phyloP scores from a whole-genome alignment of 306 rosid genomes.

The Vigna angularis region DNA sequence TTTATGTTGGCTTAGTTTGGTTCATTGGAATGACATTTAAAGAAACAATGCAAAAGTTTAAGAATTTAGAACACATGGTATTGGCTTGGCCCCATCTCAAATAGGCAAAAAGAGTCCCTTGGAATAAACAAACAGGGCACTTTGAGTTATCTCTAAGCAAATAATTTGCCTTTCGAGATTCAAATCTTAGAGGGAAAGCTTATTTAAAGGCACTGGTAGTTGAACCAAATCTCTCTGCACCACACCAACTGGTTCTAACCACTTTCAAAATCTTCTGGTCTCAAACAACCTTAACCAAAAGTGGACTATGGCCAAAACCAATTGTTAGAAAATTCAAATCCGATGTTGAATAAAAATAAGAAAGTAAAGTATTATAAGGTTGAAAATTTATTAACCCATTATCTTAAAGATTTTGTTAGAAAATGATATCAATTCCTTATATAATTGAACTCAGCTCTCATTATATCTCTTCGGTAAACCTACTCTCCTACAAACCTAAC shows the following conservation, averaged over 20 bases:
- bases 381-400: rapidly evolving
- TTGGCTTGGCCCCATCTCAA: constrained; percentile 50
- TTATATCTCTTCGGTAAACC: rapidly evolving
- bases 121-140: constrained; percentile 10
- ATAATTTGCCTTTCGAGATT: constrained; percentile 35
- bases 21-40: constrained; percentile 36
- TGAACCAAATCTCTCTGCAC: constrained; percentile 44
- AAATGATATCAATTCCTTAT: too few relatives aligned
- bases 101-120: not conserved
- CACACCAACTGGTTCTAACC: constrained; percentile 34
- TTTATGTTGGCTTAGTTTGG: constrained; percentile 38
- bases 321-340: too few relatives aligned
- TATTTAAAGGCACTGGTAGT: constrained; percentile 34
- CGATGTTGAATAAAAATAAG: too few relatives aligned
- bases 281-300: constrained; percentile 43
- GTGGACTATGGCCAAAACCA: constrained; percentile 22
- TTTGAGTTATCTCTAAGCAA: constrained; percentile 48
- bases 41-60: constrained; percentile 19
- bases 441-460: rapidly evolving
- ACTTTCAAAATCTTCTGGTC: constrained; percentile 34
- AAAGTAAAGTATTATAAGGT: rapidly evolving
- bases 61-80: constrained; percentile 49
- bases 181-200: constrained; percentile 34
- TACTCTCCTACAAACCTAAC: too few relatives aligned
- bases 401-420: too few relatives aligned